Conservation (phyloP, 31 red algal species). For the Endocladia muricata region DNA sequence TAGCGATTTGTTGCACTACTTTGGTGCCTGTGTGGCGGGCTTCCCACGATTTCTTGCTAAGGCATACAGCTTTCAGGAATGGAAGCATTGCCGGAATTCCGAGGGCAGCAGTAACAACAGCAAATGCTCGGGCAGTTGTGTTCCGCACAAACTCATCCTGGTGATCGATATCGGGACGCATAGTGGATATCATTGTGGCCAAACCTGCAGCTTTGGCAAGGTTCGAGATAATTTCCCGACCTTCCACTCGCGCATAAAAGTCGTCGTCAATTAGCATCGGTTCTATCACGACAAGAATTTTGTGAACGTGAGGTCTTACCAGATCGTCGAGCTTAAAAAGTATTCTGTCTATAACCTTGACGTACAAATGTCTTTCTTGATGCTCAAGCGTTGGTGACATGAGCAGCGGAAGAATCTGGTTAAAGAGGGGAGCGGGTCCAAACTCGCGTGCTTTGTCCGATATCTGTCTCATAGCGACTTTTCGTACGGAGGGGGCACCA, state of each 20-base stretch:
- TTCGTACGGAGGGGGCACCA: constrained; percentile 75
- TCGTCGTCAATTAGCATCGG: constrained; percentile 96
- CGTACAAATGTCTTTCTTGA: constrained; percentile 86
- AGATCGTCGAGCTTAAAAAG: constrained; percentile 78
- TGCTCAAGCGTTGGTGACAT: constrained; percentile 90
- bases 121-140: constrained; percentile 91
- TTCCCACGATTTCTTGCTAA: constrained; percentile 92
- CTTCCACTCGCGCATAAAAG: constrained; percentile 88
- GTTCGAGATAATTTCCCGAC: constrained; percentile 93
- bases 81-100: constrained; percentile 87
- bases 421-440: constrained; percentile 76
- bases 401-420: constrained; percentile 78
- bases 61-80: constrained; percentile 82
- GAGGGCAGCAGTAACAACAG: constrained; percentile 87
- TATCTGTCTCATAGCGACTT: constrained; percentile 81
- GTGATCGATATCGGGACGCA: constrained; percentile 95
- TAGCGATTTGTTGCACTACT: constrained; percentile 86
- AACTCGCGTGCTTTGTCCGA: constrained; percentile 83
- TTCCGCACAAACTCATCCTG: constrained; percentile 94
- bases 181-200: constrained; percentile 89
- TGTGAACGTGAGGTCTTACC: constrained; percentile 90
- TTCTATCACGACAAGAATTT: constrained; percentile 92
- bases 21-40: constrained; percentile 92
- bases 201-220: constrained; percentile 81
- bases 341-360: constrained; percentile 85